Evolutionary conservation across 2,329 filamentous ascomycete species (phyloP).

Genomic region (Fusarium sp.): DNA sequence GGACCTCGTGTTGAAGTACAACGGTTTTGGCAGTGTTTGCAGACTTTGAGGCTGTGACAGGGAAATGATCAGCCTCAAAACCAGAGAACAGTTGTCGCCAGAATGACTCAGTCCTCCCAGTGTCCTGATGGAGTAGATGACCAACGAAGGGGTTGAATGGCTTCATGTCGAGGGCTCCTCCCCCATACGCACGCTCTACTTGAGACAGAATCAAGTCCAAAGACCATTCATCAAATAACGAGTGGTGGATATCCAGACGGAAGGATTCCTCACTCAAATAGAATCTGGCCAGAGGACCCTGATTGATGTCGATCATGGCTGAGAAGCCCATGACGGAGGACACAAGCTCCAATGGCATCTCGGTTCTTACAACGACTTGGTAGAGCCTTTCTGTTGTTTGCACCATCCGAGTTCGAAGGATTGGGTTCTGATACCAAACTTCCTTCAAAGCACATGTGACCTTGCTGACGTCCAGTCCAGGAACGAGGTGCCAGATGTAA

Average conservation of each 20-base stretch:
- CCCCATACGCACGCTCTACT: background rate
- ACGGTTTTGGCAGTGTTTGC: background rate
- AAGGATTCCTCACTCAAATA: background rate
- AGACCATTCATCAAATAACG: conserved; percentile 8
- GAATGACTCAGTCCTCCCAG: background rate
- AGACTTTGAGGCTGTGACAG: background rate
- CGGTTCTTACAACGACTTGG: background rate
- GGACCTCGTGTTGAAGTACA: background rate
- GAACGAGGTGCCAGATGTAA: background rate
- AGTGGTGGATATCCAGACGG: background rate
- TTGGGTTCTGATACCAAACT: background rate
- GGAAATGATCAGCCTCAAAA: background rate
- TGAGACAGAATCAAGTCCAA: background rate
- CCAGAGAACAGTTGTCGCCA: background rate
- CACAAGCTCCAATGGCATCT: background rate
- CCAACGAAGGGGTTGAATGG: background rate
- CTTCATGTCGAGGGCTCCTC: background rate
- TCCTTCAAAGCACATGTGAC: background rate
- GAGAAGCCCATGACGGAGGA: background rate
- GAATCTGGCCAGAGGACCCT: background rate
- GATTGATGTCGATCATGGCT: background rate
- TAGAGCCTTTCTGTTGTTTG: background rate
- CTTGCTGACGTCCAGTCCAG: background rate
- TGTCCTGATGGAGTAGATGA: background rate
- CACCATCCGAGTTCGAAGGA: background rate